Evolutionary conservation across 2,329 filamentous ascomycete species (phyloP).

Genomic region (Colletotrichum magnum): DNA sequence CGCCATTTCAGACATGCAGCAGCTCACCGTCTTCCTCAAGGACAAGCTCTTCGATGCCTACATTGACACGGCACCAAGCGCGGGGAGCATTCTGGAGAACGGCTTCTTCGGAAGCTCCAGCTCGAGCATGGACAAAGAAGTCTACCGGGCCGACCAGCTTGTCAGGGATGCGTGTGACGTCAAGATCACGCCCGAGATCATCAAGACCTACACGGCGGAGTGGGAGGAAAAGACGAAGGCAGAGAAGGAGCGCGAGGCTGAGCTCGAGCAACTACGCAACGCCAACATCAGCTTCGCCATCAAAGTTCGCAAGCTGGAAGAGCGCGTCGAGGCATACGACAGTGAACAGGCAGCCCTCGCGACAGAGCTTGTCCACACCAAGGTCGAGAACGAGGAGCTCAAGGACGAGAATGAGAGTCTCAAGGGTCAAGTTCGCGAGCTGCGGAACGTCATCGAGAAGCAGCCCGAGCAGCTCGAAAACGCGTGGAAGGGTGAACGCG

Average conservation of each 20-base stretch:
- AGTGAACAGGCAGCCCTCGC: conserved; percentile 91
- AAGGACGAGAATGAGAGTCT: conserved; percentile 91
- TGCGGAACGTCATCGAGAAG: conserved; percentile 88
- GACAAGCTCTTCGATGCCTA: conserved; percentile 97
- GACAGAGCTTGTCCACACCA: conserved; percentile 90
- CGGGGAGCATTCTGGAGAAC: conserved; percentile 93
- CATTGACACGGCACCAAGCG: conserved; percentile 92
- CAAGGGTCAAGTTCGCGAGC: conserved; percentile 85
- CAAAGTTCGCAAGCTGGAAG: conserved; percentile 87
- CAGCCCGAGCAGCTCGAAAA: conserved; percentile 92
- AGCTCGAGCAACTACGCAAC: conserved; percentile 80
- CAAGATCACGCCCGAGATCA: conserved; percentile 84
- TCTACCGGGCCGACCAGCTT: conserved; percentile 94
- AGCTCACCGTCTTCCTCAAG: conserved; percentile 90
- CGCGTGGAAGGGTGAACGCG: conserved; percentile 86
- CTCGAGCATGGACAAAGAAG: conserved; percentile 90
- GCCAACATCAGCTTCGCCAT: conserved; percentile 77
- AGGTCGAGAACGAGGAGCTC: conserved; percentile 93
- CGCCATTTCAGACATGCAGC: conserved; percentile 90
- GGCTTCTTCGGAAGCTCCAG: conserved; percentile 97
- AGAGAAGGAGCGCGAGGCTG: conserved; percentile 86
- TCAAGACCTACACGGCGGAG: conserved; percentile 85
- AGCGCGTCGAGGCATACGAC: conserved; percentile 89
- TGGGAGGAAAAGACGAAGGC: conserved; percentile 92
- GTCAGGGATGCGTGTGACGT: conserved; percentile 93